Evolutionary conservation across 805 yeast species (phyloP).

Genomic region (Wickerhamomyces silvicola): DNA sequence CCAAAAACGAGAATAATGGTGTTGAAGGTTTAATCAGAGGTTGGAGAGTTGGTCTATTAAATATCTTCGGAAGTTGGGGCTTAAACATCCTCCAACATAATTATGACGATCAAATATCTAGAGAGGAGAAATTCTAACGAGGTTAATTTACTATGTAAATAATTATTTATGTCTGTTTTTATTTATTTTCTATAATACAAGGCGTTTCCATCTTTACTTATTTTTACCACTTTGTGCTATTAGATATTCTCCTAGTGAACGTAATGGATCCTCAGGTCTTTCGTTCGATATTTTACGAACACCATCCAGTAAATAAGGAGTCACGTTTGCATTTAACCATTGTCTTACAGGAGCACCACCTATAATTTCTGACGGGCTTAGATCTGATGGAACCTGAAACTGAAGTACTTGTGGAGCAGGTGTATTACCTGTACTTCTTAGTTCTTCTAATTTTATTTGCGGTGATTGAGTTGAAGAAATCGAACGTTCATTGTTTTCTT

Average conservation of each 20-base stretch:
- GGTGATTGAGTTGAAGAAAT: slow-evolving; percentile 1
- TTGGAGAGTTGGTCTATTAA: slow-evolving; percentile 82
- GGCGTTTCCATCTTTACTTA: too few relatives aligned
- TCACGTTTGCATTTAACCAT: slow-evolving; percentile 59
- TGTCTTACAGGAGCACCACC: slow-evolving; percentile 71
- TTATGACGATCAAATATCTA: slow-evolving; percentile 35
- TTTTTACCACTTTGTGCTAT: slow-evolving; percentile 29
- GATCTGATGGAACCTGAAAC: slow-evolving; percentile 16
- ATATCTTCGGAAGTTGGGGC: slow-evolving; percentile 81
- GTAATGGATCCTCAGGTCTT: slow-evolving; percentile 46
- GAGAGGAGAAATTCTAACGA: slow-evolving; percentile 37
- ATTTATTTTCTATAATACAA: too few relatives aligned
- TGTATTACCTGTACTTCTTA: slow-evolving; percentile 4
- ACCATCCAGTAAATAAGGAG: slow-evolving; percentile 60
- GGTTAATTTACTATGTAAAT: too few relatives aligned
- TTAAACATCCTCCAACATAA: slow-evolving; percentile 49
- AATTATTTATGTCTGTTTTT: too few relatives aligned
- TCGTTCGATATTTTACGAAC: slow-evolving; percentile 45
- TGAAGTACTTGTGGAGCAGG: slow-evolving; percentile 16
- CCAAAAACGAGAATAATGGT: slow-evolving; percentile 38
- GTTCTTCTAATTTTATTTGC: slow-evolving; percentile 1
- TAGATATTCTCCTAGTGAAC: slow-evolving; percentile 47
- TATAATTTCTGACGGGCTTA: slow-evolving; percentile 39
- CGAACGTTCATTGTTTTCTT: not conserved
- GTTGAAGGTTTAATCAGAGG: slow-evolving; percentile 68